Base-by-base conservation (phyloP, 73 alveolate species). In the Diophrys appendiculata region DNA sequence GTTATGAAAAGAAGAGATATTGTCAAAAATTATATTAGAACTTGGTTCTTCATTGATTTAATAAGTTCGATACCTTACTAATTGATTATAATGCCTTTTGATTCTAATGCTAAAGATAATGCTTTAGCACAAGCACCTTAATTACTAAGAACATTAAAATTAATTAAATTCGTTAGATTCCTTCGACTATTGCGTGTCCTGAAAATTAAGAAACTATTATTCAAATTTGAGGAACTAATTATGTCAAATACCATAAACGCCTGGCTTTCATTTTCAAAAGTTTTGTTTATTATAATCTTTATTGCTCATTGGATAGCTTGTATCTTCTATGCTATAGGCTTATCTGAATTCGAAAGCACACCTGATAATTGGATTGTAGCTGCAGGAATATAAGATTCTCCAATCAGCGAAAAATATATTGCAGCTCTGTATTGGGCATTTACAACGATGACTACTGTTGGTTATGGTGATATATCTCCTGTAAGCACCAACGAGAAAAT, bases 301-400 rank as follows among this genome's bases (percentile, higher is more conserved):
- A 90, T 93, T 23, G 97, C 98, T 29, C 98, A 93, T 73, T 93
- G 97, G 96, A 77, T 92, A 0, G 98, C 97, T 1, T 93, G 98
- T 76, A 82, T 91, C 83, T 93, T 93, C 89, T 83, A 73, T 72
- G 84, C 60, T 23, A 72, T 93, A 23, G 97, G 95, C 60, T 71
- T 67, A 27, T 68, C 69, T 29, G 95, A 92, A 55, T 33, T 68
- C 52, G 81, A 77, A 18, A 69, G 68, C 54, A 53, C 64, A 30
- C 88, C 82, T 0, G 78, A 64, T n/a, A 83, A 93, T 77, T 92
- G 98, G 94, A 70, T 92, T 5, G 70, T 82, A n/a, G 71, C 72
- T 2, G 83, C 94, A 34, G 87, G 87, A 29, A 80, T 93, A 2
- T 65, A 78, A 33, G 90, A 84, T 29, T 77, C 88, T 2, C 71